Conservation (phyloP, 2,329 filamentous ascomycete species). For the Zymoseptoria crescenta region DNA sequence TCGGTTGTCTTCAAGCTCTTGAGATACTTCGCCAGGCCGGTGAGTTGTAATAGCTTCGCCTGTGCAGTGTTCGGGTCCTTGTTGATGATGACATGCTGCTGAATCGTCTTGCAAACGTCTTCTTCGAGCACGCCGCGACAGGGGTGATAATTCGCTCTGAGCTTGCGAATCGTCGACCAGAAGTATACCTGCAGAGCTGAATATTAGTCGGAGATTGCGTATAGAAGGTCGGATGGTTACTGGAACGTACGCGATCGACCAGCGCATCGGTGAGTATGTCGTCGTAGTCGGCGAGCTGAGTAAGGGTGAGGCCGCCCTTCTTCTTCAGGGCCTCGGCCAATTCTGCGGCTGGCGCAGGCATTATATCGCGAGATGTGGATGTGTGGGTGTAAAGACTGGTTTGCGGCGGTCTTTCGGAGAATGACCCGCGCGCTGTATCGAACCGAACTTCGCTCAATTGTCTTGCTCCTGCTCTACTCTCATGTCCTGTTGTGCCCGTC, state of each 20-base stretch:
- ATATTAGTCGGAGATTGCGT: conserved; percentile 7
- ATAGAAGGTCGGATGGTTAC: neutral
- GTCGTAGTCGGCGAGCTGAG: conserved; percentile 86
- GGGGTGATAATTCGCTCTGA: conserved; percentile 75
- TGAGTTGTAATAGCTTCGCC: conserved; percentile 60
- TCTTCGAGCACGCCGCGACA: conserved; percentile 69
- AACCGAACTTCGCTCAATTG: neutral
- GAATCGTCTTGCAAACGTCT: conserved; percentile 52
- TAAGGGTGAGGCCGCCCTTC: conserved; percentile 71
- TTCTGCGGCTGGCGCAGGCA: conserved; percentile 28
- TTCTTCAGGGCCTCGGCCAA: conserved; percentile 43
- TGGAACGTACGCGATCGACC: conserved; percentile 74
- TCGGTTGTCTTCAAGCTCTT: conserved; percentile 57
- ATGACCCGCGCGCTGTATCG: neutral
- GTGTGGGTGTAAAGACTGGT: conserved; percentile 3
- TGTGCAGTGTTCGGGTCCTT: conserved; percentile 67
- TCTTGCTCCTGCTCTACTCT: neutral
- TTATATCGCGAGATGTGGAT: conserved; percentile 6
- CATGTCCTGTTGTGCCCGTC: neutral
- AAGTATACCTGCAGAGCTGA: conserved; percentile 66
- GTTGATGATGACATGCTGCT: conserved; percentile 61
- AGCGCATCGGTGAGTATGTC: conserved; percentile 92
- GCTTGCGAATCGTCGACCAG: conserved; percentile 95
- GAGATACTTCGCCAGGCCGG: conserved; percentile 66
- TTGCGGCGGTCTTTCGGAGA: neutral